Evolutionary conservation across 2,329 filamentous ascomycete species (phyloP), one percentile per base, ranked within the genome.

Genomic region (Hypoxylon rubiginosum): DNA sequence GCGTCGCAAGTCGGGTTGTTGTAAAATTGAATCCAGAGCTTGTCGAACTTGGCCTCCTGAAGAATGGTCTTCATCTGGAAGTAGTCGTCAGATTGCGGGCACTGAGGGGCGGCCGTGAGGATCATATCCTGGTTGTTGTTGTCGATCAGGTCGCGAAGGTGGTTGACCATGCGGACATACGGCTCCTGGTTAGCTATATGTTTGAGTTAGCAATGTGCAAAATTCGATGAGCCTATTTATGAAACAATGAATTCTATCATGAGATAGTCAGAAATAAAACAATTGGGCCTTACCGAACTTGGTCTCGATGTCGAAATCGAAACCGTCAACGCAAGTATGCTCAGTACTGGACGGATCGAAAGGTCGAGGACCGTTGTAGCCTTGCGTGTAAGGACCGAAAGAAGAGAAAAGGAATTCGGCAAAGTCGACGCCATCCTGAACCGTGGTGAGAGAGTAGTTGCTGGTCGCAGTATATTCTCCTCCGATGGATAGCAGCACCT

Each of bases 401-500:
- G 79, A 74, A 11, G 72, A 62, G 73, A 77, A 81, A 58, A 82
- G 57, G 67, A 80, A 81, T 36, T 79, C 64, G 53, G 77, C 80
- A 71, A 82, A 81, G 13, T 75, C 67, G 17, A 66, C 50, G 34
- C 78, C 80, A 5, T 76, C 72, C 17, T 68, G 57, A 8, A 66
- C 58, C 43, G 60, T 71, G 1, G 76, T 76, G 43, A 82, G 55
- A 13, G 74, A 73, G 68, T 82, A 82, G 75, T 80, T 74, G 63
- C 72, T 74, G 10, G 55, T 30, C 19, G 56, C 24, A 6, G 62
- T 63, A 51, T 69, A 78, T 10, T 67, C 85, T 43, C 89, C 89
- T 48, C 89, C 89, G 50, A 91, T 83, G 11, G 89, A 91, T 26
- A 91, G 81, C 45, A 91, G 77, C 56, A 91, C 84, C 67, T 88